Base-by-base conservation (phyloP, 73 alveolate genomes). In the Paraurostyla sp. region DNA sequence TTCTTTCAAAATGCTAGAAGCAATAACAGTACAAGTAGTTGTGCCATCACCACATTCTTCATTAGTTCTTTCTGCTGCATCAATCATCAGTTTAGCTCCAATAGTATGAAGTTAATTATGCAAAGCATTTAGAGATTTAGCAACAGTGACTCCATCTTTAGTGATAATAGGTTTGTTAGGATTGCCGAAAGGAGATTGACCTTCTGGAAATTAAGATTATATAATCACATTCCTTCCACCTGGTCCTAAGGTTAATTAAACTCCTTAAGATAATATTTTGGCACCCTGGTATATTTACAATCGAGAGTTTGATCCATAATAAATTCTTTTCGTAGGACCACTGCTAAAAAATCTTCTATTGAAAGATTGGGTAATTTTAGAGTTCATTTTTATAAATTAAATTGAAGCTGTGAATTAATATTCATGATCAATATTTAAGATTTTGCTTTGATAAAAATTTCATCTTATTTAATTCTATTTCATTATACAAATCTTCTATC, bases 81-180 rank as follows among this genome's bases (percentile, higher is more conserved):
- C 88, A 48, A 41, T 49, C 20, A 63, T 32, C 33, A 88, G 60
- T 25, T 81, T 80, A 32, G 92, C 92, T 0, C 94, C 94, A 0
- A 88, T 29, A 57, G 81, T 80, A n/a, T 54, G 27, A 25, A 25
- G 42, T 56, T 43, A 30, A 82, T 56, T 59, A 20, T 81, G 59
- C 30, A 56, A 27, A 38, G 30, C 25, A n/a, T 49, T 23, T 0
- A 88, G 40, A 20, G 81, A 22, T 22, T 80, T 88, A 20, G 94
- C 94, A 22, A 88, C 92, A 9, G 91, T 80, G 18, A 80, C 92
- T 15, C 92, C 94, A 88, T 88, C 94, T 58, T 81, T 88, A 18
- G 94, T 88, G 50, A 88, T 80, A 23, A 33, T 33, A 1, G 87
- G 87, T 2, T 22, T 29, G 0, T 35, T 27, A 0, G 62, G 65